These are phyloP conservation scores for Vitis amurensis DNA, from an alignment of 164 flowering plant species.

Conservation along the genomic window DNA sequence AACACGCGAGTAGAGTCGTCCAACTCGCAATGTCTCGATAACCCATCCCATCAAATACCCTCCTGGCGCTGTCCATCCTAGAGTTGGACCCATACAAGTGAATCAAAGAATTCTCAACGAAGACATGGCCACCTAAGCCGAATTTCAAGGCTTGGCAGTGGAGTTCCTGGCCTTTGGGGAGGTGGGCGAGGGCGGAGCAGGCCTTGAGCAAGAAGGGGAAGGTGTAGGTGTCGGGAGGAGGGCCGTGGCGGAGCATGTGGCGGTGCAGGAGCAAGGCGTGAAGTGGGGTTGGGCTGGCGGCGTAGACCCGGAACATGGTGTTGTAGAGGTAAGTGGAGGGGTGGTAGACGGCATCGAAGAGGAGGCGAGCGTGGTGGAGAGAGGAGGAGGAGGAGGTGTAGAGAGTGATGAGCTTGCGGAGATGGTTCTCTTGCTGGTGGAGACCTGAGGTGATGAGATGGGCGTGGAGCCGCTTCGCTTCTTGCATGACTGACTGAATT, in stretches of 20 bases:
- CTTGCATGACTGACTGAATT: slow-evolving; percentile 14
- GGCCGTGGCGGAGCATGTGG: slow-evolving; percentile 18
- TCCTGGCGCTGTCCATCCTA: slow-evolving; percentile 11
- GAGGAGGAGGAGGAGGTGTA: slow-evolving; percentile 16
- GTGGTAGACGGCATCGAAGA: slow-evolving; percentile 20
- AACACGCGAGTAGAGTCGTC: slow-evolving; percentile 30
- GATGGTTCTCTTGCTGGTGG: slow-evolving; percentile 20
- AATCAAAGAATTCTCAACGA: slow-evolving; percentile 30
- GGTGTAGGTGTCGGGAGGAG: slow-evolving; percentile 27
- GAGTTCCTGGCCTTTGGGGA: slow-evolving; percentile 19
- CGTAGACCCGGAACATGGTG: slow-evolving; percentile 29
- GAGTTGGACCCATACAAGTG: slow-evolving; percentile 23
- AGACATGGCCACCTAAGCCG: slow-evolving; percentile 23
- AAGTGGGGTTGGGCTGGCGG: slow-evolving; percentile 17
- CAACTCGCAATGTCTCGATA: slow-evolving; percentile 27
- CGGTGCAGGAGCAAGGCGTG: slow-evolving; percentile 19
- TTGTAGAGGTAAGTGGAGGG: slow-evolving; percentile 29
- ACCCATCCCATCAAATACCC: slow-evolving; percentile 20
- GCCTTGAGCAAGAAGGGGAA: slow-evolving; percentile 37
- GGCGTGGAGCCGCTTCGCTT: slow-evolving; percentile 27
- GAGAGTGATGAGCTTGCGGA: slow-evolving; percentile 27
- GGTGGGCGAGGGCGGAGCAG: slow-evolving; percentile 18
- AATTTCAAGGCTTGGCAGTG: slow-evolving; percentile 24
- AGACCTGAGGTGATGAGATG: slow-evolving; percentile 22
- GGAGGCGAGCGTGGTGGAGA: slow-evolving; percentile 21